Evolutionary conservation across 139 green algal genomes (phyloP), one percentile per base, ranked within the genome.

Genomic region (Micractinium conductrix): DNA sequence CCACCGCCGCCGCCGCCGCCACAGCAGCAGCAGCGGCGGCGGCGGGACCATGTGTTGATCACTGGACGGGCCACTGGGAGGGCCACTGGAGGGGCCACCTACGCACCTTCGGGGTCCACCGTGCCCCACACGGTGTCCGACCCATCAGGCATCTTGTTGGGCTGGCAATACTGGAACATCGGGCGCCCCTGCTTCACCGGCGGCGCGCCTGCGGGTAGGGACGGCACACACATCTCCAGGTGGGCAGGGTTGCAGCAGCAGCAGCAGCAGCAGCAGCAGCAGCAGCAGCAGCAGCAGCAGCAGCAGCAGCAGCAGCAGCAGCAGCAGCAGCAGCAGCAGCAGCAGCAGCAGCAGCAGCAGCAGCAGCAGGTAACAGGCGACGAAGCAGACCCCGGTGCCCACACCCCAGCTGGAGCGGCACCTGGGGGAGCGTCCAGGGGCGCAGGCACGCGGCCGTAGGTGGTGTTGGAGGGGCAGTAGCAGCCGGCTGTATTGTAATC

Each of bases 391-490:
- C 2, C 75, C 33, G n/a, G n/a, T n/a, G n/a, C n/a, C n/a, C n/a
- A n/a, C n/a, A n/a, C n/a, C n/a, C n/a, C n/a, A n/a, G n/a, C n/a
- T n/a, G n/a, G n/a, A n/a, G n/a, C n/a, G n/a, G n/a, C 58, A 82
- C 76, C 58, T 14, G 40, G 76, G 19, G 76, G 76, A 2, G 58
- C 76, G 0, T 82, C 55, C 2, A 38, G 19, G 0, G 26, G 35
- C 4, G 62, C 63, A 1, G 78, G 63, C 17, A 62, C 26, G 28
- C 63, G 67, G 43, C 78, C 78, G 33, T 67, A 84, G 5, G 62
- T 67, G 2, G 78, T 84, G 78, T 84, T 67, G 17, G 62, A 71
- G 21, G 75, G 75, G 55, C 75, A 81, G 75, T 60, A 81, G 75
- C 75, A 81, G 16, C 21, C 24, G 9, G 37, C 75, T 3, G 43